phyloP scores from a whole-genome alignment of 2,329 filamentous ascomycete genomes.

The Tolypocladium ovalisporum region DNA sequence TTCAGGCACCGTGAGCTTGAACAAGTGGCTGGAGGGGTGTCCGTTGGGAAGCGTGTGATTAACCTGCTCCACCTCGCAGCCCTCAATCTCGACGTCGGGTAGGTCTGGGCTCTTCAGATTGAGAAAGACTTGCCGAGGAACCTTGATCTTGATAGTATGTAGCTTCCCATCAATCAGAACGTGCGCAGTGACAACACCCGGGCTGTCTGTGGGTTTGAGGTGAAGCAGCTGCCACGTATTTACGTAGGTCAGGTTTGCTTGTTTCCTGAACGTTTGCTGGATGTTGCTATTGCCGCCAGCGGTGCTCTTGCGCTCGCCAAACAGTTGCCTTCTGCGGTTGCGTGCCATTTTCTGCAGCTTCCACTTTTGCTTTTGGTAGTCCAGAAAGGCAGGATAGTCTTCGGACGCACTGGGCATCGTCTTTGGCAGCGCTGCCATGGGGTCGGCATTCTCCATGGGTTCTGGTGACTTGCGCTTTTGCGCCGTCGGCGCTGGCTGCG shows the following conservation, averaged over 20 bases:
- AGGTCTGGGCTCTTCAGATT: conserved; percentile 83
- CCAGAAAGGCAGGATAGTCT: conserved; percentile 78
- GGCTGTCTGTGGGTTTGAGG: conserved; percentile 68
- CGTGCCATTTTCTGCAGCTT: conserved; percentile 92
- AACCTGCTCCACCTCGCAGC: conserved; percentile 85
- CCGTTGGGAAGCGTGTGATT: conserved; percentile 90
- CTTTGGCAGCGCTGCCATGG: conserved; percentile 70
- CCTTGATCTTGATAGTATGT: conserved; percentile 77
- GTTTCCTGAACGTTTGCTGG: conserved; percentile 71
- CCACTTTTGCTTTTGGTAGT: conserved; percentile 98
- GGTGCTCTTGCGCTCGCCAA: conserved; percentile 64
- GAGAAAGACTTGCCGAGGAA: conserved; percentile 80
- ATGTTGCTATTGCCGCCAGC: conserved; percentile 44
- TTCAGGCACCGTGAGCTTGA: conserved; percentile 85
- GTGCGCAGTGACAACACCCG: conserved; percentile 78
- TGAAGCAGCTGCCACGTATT: conserved; percentile 94
- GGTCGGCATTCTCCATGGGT: conserved; percentile 56
- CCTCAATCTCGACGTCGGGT: conserved; percentile 77
- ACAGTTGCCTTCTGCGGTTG: conserved; percentile 75
- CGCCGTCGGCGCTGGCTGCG: conserved; percentile 35
- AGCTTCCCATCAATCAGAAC: conserved; percentile 91
- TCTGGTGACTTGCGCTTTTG: conserved; percentile 69
- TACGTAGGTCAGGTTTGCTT: conserved; percentile 81
- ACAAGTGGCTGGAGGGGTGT: conserved; percentile 85
- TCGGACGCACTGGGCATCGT: conserved; percentile 76